Conservation (phyloP, 2,329 filamentous ascomycete genomes). For the Orbilia brochopaga region DNA sequence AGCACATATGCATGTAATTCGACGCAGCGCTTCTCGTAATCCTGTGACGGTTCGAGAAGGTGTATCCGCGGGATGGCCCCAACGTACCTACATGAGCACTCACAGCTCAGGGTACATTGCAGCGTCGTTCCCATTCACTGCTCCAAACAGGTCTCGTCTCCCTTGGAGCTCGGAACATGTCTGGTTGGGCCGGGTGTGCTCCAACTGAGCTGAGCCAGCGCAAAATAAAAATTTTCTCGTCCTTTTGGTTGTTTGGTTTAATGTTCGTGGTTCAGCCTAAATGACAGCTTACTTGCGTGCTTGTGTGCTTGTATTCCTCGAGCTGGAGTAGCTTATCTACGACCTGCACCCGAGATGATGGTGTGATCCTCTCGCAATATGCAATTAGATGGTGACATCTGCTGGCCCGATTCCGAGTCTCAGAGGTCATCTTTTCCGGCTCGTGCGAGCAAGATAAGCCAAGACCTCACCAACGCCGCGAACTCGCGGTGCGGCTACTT, state of each 20-base stretch:
- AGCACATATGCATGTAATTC: conserved; percentile 12
- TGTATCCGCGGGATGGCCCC: conserved; percentile 38
- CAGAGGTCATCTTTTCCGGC: conserved; percentile 3
- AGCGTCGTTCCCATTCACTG: too few relatives aligned
- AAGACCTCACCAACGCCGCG: neutral
- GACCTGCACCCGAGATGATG: conserved; percentile 13
- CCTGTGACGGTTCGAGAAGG: conserved; percentile 47
- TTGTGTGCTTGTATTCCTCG: too few relatives aligned
- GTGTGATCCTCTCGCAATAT: conserved; percentile 51
- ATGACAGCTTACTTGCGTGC: conserved; percentile 12
- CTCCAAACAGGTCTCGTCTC: too few relatives aligned
- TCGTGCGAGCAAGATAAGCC: conserved; percentile 35
- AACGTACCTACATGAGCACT: neutral
- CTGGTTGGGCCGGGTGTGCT: neutral
- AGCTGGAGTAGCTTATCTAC: neutral
- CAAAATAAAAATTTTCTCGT: neutral
- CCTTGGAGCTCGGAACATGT: neutral
- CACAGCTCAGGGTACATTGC: too few relatives aligned
- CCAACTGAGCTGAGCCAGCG: neutral
- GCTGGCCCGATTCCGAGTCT: neutral
- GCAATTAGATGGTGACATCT: conserved; percentile 44
- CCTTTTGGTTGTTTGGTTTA: too few relatives aligned
- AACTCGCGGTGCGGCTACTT: conserved; percentile 1
- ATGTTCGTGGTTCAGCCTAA: conserved; percentile 40
- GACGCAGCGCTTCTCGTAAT: conserved; percentile 46